A percentile compares a stretch with the other conserved stretches of the same genome.
phyloP scores from a whole-genome alignment of 495 filamentous ascomycete species.

The Xylaria scruposa region DNA sequence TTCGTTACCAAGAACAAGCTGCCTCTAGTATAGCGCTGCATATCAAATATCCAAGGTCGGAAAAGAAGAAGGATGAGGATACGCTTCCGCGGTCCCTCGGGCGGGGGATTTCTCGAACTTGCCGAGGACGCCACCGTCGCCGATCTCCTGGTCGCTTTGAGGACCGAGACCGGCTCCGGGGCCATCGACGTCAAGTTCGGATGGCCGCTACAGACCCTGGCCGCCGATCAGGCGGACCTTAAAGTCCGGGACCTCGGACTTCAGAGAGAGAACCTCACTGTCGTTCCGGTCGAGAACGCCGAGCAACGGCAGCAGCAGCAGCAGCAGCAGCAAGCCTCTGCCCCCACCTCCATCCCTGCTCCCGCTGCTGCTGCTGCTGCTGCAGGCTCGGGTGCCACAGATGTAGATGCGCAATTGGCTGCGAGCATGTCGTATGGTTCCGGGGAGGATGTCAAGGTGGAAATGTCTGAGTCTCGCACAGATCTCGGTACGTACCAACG shows the following conservation, averaged over 20 bases:
- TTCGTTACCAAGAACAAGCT: no score
- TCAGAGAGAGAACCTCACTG: conserved; percentile 82
- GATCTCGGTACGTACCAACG: conserved; percentile 29
- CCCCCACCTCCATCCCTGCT: conserved; percentile 1
- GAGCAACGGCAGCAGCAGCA: not conserved
- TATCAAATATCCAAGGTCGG: no score
- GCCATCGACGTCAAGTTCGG: conserved; percentile 84
- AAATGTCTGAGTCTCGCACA: conserved; percentile 32
- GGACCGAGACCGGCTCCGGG: conserved; percentile 39
- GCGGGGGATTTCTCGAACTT: conserved; percentile 62
- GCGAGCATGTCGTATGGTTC: conserved; percentile 22
- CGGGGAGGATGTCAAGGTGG: conserved; percentile 35
- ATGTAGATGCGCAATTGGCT: conserved; percentile 17
- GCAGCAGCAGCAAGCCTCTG: not conserved
- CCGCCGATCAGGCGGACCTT: conserved; percentile 52
- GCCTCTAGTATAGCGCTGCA: no score
- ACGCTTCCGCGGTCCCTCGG: conserved; percentile 46
- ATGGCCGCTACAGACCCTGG: conserved; percentile 78
- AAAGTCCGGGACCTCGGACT: conserved; percentile 65
- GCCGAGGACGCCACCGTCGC: conserved; percentile 68
- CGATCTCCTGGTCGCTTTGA: conserved; percentile 60
- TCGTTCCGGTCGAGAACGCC: conserved; percentile 56
- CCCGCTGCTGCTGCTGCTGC: conserved; percentile 1
- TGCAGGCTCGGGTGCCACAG: conserved; percentile 1
- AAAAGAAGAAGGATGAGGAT: conserved; percentile 44